Base-by-base conservation (phyloP, 2,329 filamentous ascomycete species). In the Aspergillus fischeri region DNA sequence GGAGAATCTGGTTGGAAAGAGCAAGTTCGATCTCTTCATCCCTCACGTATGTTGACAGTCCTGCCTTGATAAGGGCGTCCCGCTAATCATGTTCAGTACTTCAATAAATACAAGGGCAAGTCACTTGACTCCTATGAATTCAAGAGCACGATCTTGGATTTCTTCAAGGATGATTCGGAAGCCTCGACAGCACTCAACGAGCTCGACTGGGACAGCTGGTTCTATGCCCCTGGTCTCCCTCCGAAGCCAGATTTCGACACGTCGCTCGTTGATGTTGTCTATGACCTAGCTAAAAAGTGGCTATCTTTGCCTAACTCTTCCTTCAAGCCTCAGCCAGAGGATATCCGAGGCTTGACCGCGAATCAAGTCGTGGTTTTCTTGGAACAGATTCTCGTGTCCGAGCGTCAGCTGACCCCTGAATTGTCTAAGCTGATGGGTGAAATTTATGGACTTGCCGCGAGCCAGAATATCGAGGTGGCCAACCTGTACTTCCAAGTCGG, bases 51-150 rank as follows among this genome's bases (percentile, higher is more conserved):
- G 71, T 63, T 20, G 6, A 42, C 38, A 45, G 24, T 27, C 54
- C 14, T 10, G 5, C 29, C 42, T 38, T 32, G 6, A 14, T 25
- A 49, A 35, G 42, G n/a, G 28, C 14, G 6, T 4, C 47, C 4
- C 53, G 41, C 48, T 64, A n/a, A 64, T 41, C 17, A 49, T 50
- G 10, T 56, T 17, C 49, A 80, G 76, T 97, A 97, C 78, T 97
- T 97, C 73, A 86, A 83, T 29, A 90, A 84, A 42, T 97, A 89
- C 84, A 86, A 89, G 56, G 84, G 85, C 69, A 93, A 92, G 74
- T 96, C 91, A 2, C 82, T 99, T 7, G 92, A 97, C 75, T 95
- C 91, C 1, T 96, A 90, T 67, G 91, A 97, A 69, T 99, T 99
- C 83, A 96, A 93, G 73, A 81, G 88, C 51, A 95, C 91, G 0